Evolutionary conservation across 1,139 yeast genomes (phyloP).

Genomic region (Blastobotrys arbuscula): DNA sequence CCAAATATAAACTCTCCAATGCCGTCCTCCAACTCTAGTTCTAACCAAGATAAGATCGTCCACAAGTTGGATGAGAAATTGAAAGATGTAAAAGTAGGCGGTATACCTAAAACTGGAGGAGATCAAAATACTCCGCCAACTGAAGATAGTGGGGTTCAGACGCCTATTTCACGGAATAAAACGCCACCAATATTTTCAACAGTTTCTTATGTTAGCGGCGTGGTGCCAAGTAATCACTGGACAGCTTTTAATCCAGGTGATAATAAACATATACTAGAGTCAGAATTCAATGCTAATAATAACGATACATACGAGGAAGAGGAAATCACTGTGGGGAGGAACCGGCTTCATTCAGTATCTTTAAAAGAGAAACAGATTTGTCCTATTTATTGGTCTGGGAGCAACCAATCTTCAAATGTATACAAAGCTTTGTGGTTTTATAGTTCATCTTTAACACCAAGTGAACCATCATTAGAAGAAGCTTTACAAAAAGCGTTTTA

Average conservation of each 20-base stretch:
- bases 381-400: constrained; percentile 37
- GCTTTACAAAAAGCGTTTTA: constrained; percentile 27
- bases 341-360: constrained; percentile 33
- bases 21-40: neutral
- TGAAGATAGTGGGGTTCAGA: neutral
- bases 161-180: neutral
- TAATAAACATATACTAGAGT: constrained; percentile 22
- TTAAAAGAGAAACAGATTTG: constrained; percentile 22
- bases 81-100: neutral
- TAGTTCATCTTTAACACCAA: constrained; percentile 32
- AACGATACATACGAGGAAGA: constrained; percentile 7
- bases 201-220: constrained; percentile 25
- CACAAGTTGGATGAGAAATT: neutral
- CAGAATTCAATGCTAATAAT: constrained; percentile 1
- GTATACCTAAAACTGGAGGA: neutral
- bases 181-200: constrained; percentile 15
- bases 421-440: constrained; percentile 35
- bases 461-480: constrained; percentile 32
- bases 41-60: neutral
- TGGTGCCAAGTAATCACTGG: constrained; percentile 33
- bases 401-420: constrained; percentile 28
- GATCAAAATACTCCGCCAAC: neutral
- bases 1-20: neutral
- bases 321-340: constrained; percentile 34
- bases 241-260: constrained; percentile 37